These are phyloP conservation scores for Populus deltoides DNA, from an alignment of 345 rosid genomes.

Conservation along the genomic window DNA sequence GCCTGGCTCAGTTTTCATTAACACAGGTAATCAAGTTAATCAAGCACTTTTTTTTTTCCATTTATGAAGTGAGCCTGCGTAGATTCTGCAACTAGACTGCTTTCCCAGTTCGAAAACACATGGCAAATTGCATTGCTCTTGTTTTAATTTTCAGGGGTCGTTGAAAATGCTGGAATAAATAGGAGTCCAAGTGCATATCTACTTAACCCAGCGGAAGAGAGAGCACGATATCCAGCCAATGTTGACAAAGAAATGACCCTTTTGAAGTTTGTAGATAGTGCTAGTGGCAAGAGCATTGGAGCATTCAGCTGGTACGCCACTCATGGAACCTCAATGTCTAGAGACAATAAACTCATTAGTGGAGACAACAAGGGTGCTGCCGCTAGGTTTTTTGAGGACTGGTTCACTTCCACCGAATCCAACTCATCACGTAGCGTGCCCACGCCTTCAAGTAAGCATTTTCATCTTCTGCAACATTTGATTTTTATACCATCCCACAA, in stretches of 20 bases:
- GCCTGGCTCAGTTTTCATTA: constrained; percentile 46
- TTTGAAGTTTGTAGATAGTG: constrained; percentile 38
- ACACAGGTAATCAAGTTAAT: constrained; percentile 24
- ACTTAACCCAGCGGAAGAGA: constrained; percentile 46
- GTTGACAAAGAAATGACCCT: constrained; percentile 57
- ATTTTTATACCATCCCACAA: too few species aligned
- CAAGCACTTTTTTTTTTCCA: not conserved
- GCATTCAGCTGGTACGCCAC: constrained; percentile 61
- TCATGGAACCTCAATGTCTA: constrained; percentile 60
- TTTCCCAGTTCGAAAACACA: too few species aligned
- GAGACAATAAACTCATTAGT: constrained; percentile 52
- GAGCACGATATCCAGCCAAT: constrained; percentile 37
- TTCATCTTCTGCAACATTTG: too few species aligned
- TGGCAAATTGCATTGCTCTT: not conserved
- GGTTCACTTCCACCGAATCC: constrained; percentile 28
- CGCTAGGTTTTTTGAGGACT: constrained; percentile 62
- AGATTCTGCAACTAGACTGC: too few species aligned
- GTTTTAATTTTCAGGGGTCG: constrained; percentile 32
- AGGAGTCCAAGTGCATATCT: constrained; percentile 60
- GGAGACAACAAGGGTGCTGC: constrained; percentile 72
- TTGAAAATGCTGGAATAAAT: constrained; percentile 50
- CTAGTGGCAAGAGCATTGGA: constrained; percentile 35
- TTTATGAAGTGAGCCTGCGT: not conserved
- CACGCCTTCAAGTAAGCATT: constrained; percentile 1
- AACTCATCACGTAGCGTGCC: constrained; percentile 2